These are phyloP conservation scores for Penicillium silybi DNA, from an alignment of 495 filamentous ascomycete species.

Conservation along the genomic window DNA sequence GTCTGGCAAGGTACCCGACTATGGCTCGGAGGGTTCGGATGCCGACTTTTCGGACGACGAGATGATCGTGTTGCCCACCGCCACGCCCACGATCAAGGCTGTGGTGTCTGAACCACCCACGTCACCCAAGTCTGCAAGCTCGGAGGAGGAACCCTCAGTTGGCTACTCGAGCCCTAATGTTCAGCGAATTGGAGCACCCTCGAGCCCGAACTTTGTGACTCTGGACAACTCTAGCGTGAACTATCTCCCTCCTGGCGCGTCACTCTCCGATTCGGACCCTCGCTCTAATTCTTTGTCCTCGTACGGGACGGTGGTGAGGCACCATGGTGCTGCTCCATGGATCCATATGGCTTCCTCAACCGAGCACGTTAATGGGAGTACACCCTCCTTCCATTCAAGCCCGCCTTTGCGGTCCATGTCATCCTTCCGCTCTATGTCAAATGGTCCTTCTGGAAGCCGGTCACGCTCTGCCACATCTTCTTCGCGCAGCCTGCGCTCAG, in stretches of 20 bases:
- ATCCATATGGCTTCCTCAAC: constrained; percentile 32
- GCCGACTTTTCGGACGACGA: constrained; percentile 40
- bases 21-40: constrained; percentile 21
- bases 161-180: constrained; percentile 43
- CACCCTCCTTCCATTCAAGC: constrained; percentile 39
- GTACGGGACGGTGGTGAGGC: constrained; percentile 45
- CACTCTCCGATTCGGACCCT: constrained; percentile 34
- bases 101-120: constrained; percentile 31
- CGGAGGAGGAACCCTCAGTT: constrained; percentile 18
- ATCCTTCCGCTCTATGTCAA: constrained; percentile 30
- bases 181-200: constrained; percentile 39
- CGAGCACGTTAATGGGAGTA: constrained; percentile 33
- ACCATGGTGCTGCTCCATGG: constrained; percentile 35
- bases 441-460: constrained; percentile 27
- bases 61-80: constrained; percentile 30
- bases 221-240: constrained; percentile 43
- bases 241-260: constrained; percentile 33
- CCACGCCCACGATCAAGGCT: constrained; percentile 41
- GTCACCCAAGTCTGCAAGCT: constrained; percentile 14
- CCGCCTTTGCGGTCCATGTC: constrained; percentile 31
- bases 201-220: constrained; percentile 44
- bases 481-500: constrained; percentile 33
- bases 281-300: constrained; percentile 46
- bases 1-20: constrained; percentile 22
- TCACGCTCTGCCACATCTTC: constrained; percentile 39